Base-by-base conservation (phyloP, 176 grass and related monocot genomes). In the Lolium multiflorum region DNA sequence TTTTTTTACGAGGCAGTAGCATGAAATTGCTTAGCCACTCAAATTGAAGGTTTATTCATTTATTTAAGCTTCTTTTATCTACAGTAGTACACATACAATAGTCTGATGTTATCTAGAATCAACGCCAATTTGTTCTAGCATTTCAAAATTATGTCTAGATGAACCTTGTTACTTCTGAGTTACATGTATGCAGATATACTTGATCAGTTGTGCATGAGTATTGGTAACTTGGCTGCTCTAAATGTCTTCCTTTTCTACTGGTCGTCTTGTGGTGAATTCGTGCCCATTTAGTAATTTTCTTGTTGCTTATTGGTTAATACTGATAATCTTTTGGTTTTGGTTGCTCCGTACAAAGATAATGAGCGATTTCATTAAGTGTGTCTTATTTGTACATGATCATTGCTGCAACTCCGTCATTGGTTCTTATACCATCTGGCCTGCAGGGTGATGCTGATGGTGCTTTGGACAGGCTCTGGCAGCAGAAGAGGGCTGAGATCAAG, bases 361-460 rank as follows among this genome's bases (percentile, higher is more conserved):
- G 80, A 16, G 26, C 11, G 5, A 10, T 52, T 37, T 69, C 18
- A 41, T 39, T 55, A 22, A 38, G 64, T 39, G 11, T 65, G 48
- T 70, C n/a, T 46, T 39, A 25, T 20, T 48, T 38, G 24, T 61
- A 12, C 14, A 17, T 6, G 24, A 49, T 7, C 66, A 22, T 35
- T 81, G 77, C 46, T 83, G 60, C 35, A 77, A 35, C 58, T 28
- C n/a, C 67, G 46, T 43, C 31, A 14, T 41, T 71, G 20, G 25
- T 72, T 73, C 81, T 83, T 73, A 59, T 58, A 28, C 12, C 37
- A 18, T 83, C 13, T 73, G 39, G 3, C 56, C 74, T 83, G 64
- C 83, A 89, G 87, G 91, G 91, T 49, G 87, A 92, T 89, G 87
- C 87, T 0, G 91, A 92, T 81, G 83, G 91, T 81, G 75, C 91